These are phyloP conservation scores for Fraxinus floribunda DNA, from an alignment of 305 asterid genomes.

Conservation along the genomic window DNA sequence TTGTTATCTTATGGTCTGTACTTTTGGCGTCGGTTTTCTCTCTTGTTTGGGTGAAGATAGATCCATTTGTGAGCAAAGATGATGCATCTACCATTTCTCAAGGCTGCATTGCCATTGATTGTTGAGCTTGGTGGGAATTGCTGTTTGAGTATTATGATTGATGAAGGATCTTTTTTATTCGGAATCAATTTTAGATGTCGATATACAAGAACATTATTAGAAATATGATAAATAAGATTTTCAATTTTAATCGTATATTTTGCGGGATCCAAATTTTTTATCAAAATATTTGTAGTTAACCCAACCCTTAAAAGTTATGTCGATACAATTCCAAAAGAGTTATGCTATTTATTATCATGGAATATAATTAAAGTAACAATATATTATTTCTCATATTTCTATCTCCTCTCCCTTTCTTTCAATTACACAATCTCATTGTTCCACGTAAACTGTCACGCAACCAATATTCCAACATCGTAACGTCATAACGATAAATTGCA, in stretches of 20 bases:
- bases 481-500: too few species aligned
- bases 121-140: conserved; percentile 37
- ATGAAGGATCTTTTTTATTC: not conserved
- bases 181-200: not conserved
- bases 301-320: not conserved
- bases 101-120: conserved; percentile 80
- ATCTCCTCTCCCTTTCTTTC: too few species aligned
- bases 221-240: not conserved
- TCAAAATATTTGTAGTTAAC: not conserved
- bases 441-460: too few species aligned
- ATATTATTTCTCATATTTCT: too few species aligned
- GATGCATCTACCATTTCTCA: conserved; percentile 54
- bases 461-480: too few species aligned
- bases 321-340: not conserved
- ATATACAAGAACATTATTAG: not conserved
- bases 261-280: conserved; percentile 32
- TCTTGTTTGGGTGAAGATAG: conserved; percentile 90
- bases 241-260: not conserved
- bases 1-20: conserved; percentile 86
- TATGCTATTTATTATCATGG: too few species aligned
- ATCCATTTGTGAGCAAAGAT: conserved; percentile 65
- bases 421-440: too few species aligned
- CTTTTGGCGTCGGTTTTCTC: conserved; percentile 93
- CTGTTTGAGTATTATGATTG: not conserved
- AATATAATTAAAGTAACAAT: too few species aligned